Evolutionary conservation across 768 basidiomycete genomes (phyloP), one percentile per base, ranked within the genome.

Genomic region (Paxillus involutus): DNA sequence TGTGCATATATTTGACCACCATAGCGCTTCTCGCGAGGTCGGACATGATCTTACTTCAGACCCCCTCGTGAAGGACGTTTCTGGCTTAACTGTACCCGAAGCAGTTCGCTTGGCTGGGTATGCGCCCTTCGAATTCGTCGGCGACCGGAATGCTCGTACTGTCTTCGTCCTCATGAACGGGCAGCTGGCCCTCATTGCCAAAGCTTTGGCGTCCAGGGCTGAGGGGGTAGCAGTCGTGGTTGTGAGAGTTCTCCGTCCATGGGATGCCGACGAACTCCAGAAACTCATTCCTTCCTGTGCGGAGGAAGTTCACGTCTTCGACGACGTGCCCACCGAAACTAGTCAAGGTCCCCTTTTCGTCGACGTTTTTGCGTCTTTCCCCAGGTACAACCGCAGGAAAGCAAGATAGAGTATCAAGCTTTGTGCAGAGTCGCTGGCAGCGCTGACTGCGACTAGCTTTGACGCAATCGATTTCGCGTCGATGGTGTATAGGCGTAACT

Each of bases 1-100:
- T 52, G 79, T 94, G 51, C 94, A 98, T 69, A 74, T 98, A 40
- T 94, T 98, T 65, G 94, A 98, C 70, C 91, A 96, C 61, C 80
- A 90, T 64, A 83, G 84, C 56, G 78, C 85, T 32, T 77, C 86
- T 33, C 86, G 96, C 24, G 94, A 98, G 72, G 73, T 82, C 33
- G 84, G 89, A 3, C 80, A 85, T 50, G 63, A 76, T 33, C 71
- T 84, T 36, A 61, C 70, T 26, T 76, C 77, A 9, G 51, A 78
- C 2, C 61, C 77, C 14, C 58, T 70, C 5, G 56, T 67, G 0
- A 71, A 73, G 21, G 62, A 68, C 1, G 59, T 68, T 19, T 52
- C 68, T 40, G 58, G 57, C 52, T 50, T 67, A 24, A 56, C 73
- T 14, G 63, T 88, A 46, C 65, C 75, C 14, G 79, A 83, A 5